phyloP scores from a whole-genome alignment of 1,284 basidiomycete genomes.

The Coniophora puteana region DNA sequence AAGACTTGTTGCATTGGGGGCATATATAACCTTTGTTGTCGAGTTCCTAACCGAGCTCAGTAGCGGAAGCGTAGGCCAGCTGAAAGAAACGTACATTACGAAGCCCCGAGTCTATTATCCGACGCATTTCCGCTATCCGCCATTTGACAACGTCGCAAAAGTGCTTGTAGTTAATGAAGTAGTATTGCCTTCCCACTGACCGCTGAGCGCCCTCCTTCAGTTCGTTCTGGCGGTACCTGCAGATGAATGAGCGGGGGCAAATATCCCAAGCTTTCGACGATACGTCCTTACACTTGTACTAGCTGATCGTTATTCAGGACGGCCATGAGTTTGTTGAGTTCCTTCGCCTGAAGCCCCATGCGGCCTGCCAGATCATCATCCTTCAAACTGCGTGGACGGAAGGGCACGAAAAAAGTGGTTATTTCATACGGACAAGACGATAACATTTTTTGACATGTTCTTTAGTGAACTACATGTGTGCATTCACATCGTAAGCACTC shows the following conservation, averaged over 20 bases:
- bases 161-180: constrained; percentile 93
- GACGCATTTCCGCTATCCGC: constrained; percentile 93
- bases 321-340: constrained; percentile 89
- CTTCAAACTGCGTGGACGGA: constrained; percentile 66
- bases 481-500: constrained; percentile 45
- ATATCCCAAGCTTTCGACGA: constrained; percentile 2
- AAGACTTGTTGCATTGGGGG: constrained; percentile 83
- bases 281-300: constrained; percentile 69
- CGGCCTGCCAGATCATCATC: constrained; percentile 89
- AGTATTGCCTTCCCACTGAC: constrained; percentile 84
- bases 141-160: constrained; percentile 98
- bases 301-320: constrained; percentile 84
- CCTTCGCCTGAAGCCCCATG: constrained; percentile 88
- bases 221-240: constrained; percentile 81
- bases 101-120: constrained; percentile 83
- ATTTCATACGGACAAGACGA: no score
- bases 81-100: constrained; percentile 59
- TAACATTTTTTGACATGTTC: constrained; percentile 17
- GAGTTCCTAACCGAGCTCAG: no score
- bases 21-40: constrained; percentile 97
- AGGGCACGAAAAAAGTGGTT: constrained; percentile 14
- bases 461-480: constrained; percentile 14
- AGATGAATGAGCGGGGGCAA: constrained; percentile 6
- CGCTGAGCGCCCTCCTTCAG: constrained; percentile 80
- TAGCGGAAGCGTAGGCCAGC: constrained; percentile 6